phyloP scores from a whole-genome alignment of 768 basidiomycete species.

The Polyporus arcularius region DNA sequence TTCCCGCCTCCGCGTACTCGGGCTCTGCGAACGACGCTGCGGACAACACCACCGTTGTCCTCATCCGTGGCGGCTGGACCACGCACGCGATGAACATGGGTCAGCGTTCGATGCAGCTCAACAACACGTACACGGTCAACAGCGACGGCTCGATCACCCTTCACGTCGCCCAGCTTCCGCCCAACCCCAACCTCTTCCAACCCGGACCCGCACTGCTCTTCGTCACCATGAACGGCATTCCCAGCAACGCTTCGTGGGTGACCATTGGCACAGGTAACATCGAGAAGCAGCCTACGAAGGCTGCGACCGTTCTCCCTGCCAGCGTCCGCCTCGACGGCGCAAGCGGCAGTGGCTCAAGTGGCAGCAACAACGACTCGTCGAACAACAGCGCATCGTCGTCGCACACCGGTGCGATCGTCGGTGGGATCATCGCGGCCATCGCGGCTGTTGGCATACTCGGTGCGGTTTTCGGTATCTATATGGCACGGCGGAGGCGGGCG shows the following conservation, averaged over 20 bases:
- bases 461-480: conserved; percentile 52
- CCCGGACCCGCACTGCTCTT: conserved; percentile 88
- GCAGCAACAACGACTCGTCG: conserved; percentile 21
- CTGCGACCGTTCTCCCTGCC: conserved; percentile 48
- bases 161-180: conserved; percentile 81
- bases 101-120: conserved; percentile 78
- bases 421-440: conserved; percentile 52
- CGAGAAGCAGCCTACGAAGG: conserved; percentile 61
- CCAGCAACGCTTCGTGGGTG: conserved; percentile 74
- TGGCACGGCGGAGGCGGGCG: conserved; percentile 53
- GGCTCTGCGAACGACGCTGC: conserved; percentile 71
- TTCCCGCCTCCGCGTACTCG: conserved; percentile 66
- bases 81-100: conserved; percentile 91
- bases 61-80: conserved; percentile 84
- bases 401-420: conserved; percentile 48
- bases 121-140: conserved; percentile 83
- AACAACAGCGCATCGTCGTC: conserved; percentile 25
- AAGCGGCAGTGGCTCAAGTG: conserved; percentile 40
- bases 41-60: conserved; percentile 69
- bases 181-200: conserved; percentile 83
- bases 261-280: conserved; percentile 80
- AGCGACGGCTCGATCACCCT: conserved; percentile 74
- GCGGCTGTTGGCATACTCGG: conserved; percentile 53
- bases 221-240: conserved; percentile 83
- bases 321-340: conserved; percentile 45